Evolutionary conservation across 208 protist genomes (phyloP).

Genomic region (Leishmania amazonensis): DNA sequence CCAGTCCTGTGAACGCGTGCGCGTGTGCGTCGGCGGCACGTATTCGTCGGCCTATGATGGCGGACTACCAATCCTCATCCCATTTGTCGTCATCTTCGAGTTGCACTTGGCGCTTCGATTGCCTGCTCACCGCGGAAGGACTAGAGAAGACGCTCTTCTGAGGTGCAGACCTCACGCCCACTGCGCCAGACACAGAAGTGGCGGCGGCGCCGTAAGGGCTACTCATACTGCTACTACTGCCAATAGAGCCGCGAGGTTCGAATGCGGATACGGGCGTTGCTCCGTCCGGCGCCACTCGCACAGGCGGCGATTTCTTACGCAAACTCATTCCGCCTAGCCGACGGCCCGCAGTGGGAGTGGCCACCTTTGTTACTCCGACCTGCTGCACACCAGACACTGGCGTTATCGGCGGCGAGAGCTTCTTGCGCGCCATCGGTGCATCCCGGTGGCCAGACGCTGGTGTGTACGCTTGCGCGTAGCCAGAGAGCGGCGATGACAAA

Average conservation of each 20-base stretch:
- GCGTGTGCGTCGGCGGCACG: neutral
- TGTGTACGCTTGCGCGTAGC: neutral
- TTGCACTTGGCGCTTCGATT: conserved; percentile 20
- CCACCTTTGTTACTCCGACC: neutral
- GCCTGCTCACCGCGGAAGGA: neutral
- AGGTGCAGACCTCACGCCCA: too few species aligned
- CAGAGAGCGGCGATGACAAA: neutral
- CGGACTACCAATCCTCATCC: conserved; percentile 59
- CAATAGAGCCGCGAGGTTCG: neutral
- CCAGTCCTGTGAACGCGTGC: neutral
- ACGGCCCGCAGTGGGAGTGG: neutral
- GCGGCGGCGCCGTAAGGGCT: neutral
- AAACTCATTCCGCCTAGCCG: conserved; percentile 26
- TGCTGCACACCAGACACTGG: neutral
- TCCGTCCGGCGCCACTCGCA: neutral
- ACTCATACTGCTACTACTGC: neutral
- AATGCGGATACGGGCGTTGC: neutral
- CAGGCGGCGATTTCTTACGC: conserved; percentile 39
- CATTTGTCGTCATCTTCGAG: conserved; percentile 56
- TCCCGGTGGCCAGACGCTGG: neutral
- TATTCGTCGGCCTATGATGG: neutral
- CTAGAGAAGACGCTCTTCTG: conserved; percentile 3
- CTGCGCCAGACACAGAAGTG: neutral
- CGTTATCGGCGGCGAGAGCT: conserved; percentile 17
- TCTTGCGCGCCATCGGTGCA: neutral